These are phyloP conservation scores for Clarireedia monteithiana DNA, from an alignment of 2,329 filamentous ascomycete genomes.

Conservation along the genomic window DNA sequence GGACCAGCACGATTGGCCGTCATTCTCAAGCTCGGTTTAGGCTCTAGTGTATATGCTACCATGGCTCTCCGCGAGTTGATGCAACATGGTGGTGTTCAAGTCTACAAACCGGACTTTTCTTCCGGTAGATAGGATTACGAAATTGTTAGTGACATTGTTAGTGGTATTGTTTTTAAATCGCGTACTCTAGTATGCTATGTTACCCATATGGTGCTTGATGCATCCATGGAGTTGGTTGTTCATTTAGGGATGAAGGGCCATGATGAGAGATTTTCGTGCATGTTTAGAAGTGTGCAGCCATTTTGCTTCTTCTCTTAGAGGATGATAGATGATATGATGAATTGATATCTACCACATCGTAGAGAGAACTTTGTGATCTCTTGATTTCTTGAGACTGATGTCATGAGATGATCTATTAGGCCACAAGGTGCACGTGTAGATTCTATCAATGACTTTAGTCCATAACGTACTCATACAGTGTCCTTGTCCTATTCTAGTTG, in stretches of 20 bases:
- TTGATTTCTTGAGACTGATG: too few species aligned
- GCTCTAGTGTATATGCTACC: conserved; percentile 75
- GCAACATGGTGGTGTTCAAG: conserved; percentile 54
- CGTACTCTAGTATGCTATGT: neutral
- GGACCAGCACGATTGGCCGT: conserved; percentile 50
- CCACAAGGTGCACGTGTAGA: neutral
- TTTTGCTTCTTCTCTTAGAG: neutral
- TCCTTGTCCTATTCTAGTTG: too few species aligned
- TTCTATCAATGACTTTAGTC: neutral
- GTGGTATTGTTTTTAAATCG: neutral
- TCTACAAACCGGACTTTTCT: conserved; percentile 56
- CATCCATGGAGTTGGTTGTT: neutral
- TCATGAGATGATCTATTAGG: too few species aligned
- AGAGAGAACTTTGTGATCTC: neutral
- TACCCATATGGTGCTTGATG: neutral
- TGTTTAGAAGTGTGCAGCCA: neutral
- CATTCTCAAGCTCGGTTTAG: conserved; percentile 66
- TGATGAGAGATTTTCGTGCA: neutral
- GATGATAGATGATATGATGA: neutral
- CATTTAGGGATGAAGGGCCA: neutral
- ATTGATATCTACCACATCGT: neutral
- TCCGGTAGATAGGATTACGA: conserved; percentile 13
- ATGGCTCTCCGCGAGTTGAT: conserved; percentile 76
- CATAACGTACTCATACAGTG: too few species aligned
- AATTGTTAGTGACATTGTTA: neutral